A percentile compares a stretch with the other conserved stretches of the same genome.
Evolutionary conservation across 169 alveolate species (phyloP).

Genomic region (Babesia sp.): DNA sequence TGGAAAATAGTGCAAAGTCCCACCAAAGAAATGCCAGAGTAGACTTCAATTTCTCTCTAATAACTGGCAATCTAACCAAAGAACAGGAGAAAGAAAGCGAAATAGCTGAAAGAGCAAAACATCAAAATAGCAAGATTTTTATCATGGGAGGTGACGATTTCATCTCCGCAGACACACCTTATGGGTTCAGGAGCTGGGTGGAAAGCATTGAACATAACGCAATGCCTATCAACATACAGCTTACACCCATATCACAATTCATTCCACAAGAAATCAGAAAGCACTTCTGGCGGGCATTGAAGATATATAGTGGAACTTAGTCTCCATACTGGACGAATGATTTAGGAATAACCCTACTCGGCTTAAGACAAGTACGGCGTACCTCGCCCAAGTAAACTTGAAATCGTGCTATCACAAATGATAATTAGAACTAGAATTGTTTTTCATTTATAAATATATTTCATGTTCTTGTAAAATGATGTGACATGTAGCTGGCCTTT

Average conservation of each 20-base stretch:
- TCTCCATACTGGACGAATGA: no score
- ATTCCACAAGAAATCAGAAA: slow-evolving; percentile 17
- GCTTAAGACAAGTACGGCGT: no score
- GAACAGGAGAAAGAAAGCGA: neutral
- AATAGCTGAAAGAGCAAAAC: neutral
- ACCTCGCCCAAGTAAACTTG: no score
- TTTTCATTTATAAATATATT: no score
- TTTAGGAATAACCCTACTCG: no score
- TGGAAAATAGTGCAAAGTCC: neutral
- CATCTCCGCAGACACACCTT: neutral
- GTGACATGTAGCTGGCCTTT: no score
- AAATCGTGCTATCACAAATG: no score
- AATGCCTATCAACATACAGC: slow-evolving; percentile 56
- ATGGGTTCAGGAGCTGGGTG: slow-evolving; percentile 33
- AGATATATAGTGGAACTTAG: neutral
- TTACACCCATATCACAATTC: slow-evolving; percentile 52
- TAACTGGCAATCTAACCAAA: neutral
- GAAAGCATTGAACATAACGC: slow-evolving; percentile 47
- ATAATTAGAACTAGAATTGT: no score
- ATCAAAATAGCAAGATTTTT: slow-evolving; percentile 4
- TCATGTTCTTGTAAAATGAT: no score
- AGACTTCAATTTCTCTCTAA: neutral
- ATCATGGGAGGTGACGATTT: slow-evolving; percentile 59
- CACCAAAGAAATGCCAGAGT: neutral
- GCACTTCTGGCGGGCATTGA: slow-evolving; percentile 11